These are phyloP conservation scores for Solanum bulbocastanum DNA, from an alignment of 257 asterid species.

Conservation along the genomic window DNA sequence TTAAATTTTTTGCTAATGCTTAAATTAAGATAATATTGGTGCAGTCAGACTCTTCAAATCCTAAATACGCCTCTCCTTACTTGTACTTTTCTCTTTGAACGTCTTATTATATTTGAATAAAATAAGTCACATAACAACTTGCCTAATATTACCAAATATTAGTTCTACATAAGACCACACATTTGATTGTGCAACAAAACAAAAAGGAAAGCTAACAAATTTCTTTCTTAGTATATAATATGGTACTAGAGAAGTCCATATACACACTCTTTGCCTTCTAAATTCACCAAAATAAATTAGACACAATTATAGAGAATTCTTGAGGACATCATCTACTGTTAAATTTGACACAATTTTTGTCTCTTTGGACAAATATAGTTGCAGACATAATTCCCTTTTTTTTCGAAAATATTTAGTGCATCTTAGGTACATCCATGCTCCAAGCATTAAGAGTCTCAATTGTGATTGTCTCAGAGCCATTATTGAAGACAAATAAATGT, in stretches of 20 bases:
- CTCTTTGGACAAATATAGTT: background rate
- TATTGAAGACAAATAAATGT: background rate
- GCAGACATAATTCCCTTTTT: background rate
- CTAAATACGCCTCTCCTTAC: background rate
- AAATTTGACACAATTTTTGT: background rate
- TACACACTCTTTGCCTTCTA: background rate
- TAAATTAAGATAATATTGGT: no score
- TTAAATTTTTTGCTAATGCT: no score
- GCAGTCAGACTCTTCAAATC: accelerated
- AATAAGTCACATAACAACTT: background rate
- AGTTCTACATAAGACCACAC: background rate
- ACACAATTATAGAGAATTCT: background rate
- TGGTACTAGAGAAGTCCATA: background rate
- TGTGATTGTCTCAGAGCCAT: background rate
- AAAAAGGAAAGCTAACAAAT: background rate
- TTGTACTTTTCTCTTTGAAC: background rate
- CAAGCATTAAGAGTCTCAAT: background rate
- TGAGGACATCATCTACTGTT: background rate
- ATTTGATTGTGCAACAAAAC: background rate
- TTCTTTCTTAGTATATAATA: background rate
- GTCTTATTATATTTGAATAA: background rate
- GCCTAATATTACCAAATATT: background rate
- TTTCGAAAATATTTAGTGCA: background rate
- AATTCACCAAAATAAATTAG: background rate
- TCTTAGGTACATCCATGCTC: background rate